Evolutionary conservation across 2,329 filamentous ascomycete genomes (phyloP), one percentile per base, ranked within the genome.

Genomic region (Magnaporthiopsis incrustans): DNA sequence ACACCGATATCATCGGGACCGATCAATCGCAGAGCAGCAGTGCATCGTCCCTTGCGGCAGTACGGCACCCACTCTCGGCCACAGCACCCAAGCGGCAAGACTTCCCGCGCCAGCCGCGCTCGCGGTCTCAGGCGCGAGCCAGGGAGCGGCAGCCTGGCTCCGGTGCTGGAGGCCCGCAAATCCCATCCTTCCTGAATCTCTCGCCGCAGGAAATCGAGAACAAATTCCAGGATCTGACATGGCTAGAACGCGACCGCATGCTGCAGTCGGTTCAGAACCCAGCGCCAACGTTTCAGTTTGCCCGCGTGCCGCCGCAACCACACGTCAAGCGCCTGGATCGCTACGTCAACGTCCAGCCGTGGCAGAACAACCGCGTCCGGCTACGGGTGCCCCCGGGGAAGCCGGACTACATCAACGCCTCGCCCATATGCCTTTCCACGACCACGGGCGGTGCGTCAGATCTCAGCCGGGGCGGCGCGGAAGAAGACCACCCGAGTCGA

Each of bases 311-410:
- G 33, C 81, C 64, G 18, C 26, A 82, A 30, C 78, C 84, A 11
- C 81, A 85, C 60, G 78, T 85, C 67, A 81, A 80, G 65, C 74
- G 77, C 50, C 84, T 94, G 69, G 96, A 98, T 75, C 88, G 95
- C 64, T 99, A 98, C 77, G 75, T 82, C 63, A 97, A 98, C 72
- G 91, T 99, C 67, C 89, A 93, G 73, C 92, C 93, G 0, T 99
- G 91, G 86, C 88, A 89, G 67, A 87, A 90, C 73, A 96, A 96
- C 72, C 87, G 95, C 53, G 83, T 99, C 64, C 89, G 86, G 73
- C 84, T 99, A 25, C 82, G 84, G 56, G 94, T 97, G 1, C 88
- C 91, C 2, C 83, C 89, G 22, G 89, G 85, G 53, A 79, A 86
- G 67, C 83, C 88, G 66, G 88, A 93, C 75, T 95, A 93, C 73